phyloP scores from a whole-genome alignment of 345 rosid species.

The Eucalyptus sp. region DNA sequence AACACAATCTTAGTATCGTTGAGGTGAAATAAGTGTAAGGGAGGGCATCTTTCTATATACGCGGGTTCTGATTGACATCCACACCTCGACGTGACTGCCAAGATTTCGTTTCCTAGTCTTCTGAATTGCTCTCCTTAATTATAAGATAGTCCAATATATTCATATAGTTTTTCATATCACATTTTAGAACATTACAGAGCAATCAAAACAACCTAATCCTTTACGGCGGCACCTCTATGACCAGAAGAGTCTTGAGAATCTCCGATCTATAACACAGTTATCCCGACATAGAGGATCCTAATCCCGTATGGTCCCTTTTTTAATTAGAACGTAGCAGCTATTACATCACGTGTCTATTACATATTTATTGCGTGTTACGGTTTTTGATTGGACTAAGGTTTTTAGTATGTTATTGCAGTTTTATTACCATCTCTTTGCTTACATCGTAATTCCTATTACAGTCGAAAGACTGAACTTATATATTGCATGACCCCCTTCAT shows the following conservation, averaged over 20 bases:
- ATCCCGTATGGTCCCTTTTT: neutral
- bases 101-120: neutral
- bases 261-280: neutral
- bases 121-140: neutral
- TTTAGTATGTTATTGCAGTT: neutral
- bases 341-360: neutral
- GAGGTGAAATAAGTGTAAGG: neutral
- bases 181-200: neutral
- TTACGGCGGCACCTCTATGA: neutral
- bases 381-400: neutral
- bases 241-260: neutral
- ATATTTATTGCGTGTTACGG: neutral
- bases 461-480: neutral
- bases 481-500: neutral
- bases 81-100: rapidly evolving
- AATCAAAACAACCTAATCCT: neutral
- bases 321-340: no score
- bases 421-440: neutral
- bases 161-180: neutral
- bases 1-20: rapidly evolving
- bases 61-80: neutral
- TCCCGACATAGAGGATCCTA: neutral
- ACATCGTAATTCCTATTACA: neutral
- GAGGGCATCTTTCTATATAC: neutral
- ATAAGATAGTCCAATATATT: neutral